Percentiles rank a stretch among this genome's conserved stretches.
phyloP scores from a whole-genome alignment of 225 moss, liverwort and hornwort genomes.

The Climacium dendroides region DNA sequence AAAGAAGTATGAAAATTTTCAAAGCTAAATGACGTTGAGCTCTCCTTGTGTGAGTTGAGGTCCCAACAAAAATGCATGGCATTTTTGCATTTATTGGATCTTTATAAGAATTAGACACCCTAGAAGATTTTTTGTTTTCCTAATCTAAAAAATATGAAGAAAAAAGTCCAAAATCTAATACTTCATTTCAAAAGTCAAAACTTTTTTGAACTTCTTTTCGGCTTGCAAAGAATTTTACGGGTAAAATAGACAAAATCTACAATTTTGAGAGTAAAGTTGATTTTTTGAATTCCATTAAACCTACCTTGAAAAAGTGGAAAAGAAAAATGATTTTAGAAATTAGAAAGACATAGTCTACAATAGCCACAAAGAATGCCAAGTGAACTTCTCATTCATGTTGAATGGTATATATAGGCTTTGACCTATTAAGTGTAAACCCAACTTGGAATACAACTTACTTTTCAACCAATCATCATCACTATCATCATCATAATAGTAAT shows the following conservation, averaged over 20 bases:
- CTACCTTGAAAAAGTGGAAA: background rate
- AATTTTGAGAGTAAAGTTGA: accelerated
- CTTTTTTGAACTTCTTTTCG: accelerated
- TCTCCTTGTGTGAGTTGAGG: accelerated
- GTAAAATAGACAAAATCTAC: background rate
- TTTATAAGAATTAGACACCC: background rate
- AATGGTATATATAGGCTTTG: too few species aligned
- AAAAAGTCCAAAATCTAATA: background rate
- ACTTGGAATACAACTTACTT: background rate
- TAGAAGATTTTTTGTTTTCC: accelerated
- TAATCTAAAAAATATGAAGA: background rate
- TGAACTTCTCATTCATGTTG: background rate
- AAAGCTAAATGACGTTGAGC: background rate
- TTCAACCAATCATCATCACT: background rate
- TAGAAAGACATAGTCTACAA: too few species aligned
- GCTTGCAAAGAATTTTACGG: accelerated
- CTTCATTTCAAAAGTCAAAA: background rate
- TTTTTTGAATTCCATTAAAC: background rate
- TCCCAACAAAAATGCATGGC: accelerated
- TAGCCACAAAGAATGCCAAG: background rate
- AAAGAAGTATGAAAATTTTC: background rate
- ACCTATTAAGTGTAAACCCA: background rate
- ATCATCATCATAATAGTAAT: background rate
- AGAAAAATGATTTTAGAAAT: background rate
- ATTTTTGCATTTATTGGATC: too few species aligned